Base-by-base conservation (phyloP, 169 alveolate species). In the Plasmodium cynomolgi region DNA sequence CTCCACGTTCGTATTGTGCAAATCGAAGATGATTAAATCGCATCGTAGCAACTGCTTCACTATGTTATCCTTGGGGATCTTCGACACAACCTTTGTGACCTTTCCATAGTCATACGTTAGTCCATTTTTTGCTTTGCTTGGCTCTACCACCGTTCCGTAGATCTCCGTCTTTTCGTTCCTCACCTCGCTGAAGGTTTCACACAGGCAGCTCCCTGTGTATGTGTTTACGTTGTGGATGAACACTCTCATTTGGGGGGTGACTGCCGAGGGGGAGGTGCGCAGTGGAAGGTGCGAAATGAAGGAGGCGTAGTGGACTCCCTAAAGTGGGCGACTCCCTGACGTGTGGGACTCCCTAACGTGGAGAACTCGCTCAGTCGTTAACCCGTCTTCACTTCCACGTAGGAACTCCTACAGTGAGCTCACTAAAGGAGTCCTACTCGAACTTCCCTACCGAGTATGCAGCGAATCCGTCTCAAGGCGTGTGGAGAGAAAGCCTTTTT, bases 141-240 rank as follows among this genome's bases (percentile, higher is more conserved):
- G 29, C 11, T 56, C 72, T 33, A 15, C n/a, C 34, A 85, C 33
- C 26, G 93, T 85, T 15, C 93, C 93, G 44, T 85, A 85, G 17
- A 85, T 85, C 62, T 75, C 86, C 7, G 39, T 54, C 39, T 71
- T 75, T 47, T 85, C 84, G 58, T 75, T 74, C 62, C n/a, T 9
- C 26, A 85, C 39, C 33, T 74, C 39, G 7, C 56, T 79, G 0
- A 85, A 37, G 17, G 85, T 75, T 37, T 85, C 44, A 34, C 93
- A 85, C 23, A 85, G 29, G 39, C 93, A 85, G 62, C 93, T 85
- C 37, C 93, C 93, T 37, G 81, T 75, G 68, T 85, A 85, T 2
- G 93, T 85, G 44, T 85, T 85, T 50, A 85, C 84, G 41, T 85
- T 85, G 44, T 85, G 79, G 39, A 85, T 85, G 47, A 85, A 85